Percentiles rank a stretch among this genome's conserved stretches.
phyloP scores from a whole-genome alignment of 2,329 filamentous ascomycete species.

The Claviceps citrina region DNA sequence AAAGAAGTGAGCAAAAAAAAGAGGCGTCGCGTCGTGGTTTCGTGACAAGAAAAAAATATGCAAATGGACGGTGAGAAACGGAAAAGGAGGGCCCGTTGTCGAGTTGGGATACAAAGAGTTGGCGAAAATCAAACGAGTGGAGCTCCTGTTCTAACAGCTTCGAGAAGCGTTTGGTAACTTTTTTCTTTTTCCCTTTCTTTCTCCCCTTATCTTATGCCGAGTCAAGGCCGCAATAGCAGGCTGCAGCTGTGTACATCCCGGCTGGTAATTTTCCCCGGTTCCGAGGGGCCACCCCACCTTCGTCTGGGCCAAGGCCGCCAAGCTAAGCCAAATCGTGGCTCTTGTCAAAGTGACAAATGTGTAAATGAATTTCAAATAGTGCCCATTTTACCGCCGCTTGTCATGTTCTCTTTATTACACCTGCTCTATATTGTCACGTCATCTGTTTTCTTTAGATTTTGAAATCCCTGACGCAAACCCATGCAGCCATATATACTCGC shows the following conservation, averaged over 20 bases:
- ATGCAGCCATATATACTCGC: background rate
- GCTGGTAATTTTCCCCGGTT: slow-evolving; percentile 20
- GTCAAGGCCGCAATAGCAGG: too few relatives aligned
- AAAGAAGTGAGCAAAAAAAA: too few relatives aligned
- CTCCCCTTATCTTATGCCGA: slow-evolving; percentile 3
- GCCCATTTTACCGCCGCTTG: too few relatives aligned
- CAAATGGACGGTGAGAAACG: slow-evolving; percentile 1
- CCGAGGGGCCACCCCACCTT: slow-evolving; percentile 10
- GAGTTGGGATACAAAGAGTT: too few relatives aligned
- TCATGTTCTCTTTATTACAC: background rate
- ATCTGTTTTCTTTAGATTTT: slow-evolving; percentile 2
- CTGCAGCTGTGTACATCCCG: slow-evolving; percentile 9
- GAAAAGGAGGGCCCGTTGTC: too few relatives aligned
- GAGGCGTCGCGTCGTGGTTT: too few relatives aligned
- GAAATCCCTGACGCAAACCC: slow-evolving; percentile 2
- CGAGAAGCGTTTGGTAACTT: slow-evolving; percentile 17
- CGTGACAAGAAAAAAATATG: background rate
- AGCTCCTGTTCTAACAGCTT: slow-evolving; percentile 26
- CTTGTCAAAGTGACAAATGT: too few relatives aligned
- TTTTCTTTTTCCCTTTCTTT: too few relatives aligned
- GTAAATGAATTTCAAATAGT: too few relatives aligned
- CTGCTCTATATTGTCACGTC: too few relatives aligned
- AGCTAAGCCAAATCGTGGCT: too few relatives aligned
- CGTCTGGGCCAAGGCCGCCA: background rate
- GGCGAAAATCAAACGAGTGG: slow-evolving; percentile 11